Evolutionary conservation across 169 alveolate genomes (phyloP), one percentile per base, ranked within the genome.

Genomic region (Plasmodium adleri): DNA sequence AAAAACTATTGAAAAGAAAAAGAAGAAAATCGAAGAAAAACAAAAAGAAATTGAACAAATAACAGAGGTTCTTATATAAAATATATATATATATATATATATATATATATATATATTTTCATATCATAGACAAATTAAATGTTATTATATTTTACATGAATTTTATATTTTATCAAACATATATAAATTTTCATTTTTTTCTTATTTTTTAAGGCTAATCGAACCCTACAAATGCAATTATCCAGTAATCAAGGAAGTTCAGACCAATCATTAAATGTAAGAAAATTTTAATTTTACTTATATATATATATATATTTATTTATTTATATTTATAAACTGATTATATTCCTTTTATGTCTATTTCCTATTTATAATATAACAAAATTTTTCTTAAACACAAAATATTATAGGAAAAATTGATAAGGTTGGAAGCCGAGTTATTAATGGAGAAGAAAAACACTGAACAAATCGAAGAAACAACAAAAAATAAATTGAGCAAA

Each of bases 401-500:
- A 43, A 56, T 28, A 45, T 52, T 49, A 68, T 32, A 83, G 91
- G 91, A 83, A 49, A 83, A 83, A 83, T 58, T 83, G 59, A 83
- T 83, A 20, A 83, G 59, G 43, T 49, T 83, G 24, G 91, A 83
- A 83, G 85, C 85, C 20, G 91, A 83, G 63, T 26, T 83, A 72
- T 50, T 83, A 28, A 83, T 83, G 80, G 91, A 83, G 43, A 83
- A 83, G 83, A 83, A 83, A 60, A 83, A 83, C 15, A 13, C 67
- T 13, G 72, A 52, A 54, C 15, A 60, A 49, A 63, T 67, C 12
- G 91, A 83, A 68, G 91, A 83, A 50, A 47, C 91, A 8, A 83
- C 91, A 68, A 83, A 83, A 63, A 83, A 83, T 54, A 83, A 83
- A 83, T 72, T 83, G 45, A 83, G 85, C 80, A 83, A 83, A 45